A percentile compares a stretch with the other conserved stretches of the same genome.
These are phyloP conservation scores for Penicillium goetzii DNA, from an alignment of 495 filamentous ascomycete genomes.

Conservation along the genomic window DNA sequence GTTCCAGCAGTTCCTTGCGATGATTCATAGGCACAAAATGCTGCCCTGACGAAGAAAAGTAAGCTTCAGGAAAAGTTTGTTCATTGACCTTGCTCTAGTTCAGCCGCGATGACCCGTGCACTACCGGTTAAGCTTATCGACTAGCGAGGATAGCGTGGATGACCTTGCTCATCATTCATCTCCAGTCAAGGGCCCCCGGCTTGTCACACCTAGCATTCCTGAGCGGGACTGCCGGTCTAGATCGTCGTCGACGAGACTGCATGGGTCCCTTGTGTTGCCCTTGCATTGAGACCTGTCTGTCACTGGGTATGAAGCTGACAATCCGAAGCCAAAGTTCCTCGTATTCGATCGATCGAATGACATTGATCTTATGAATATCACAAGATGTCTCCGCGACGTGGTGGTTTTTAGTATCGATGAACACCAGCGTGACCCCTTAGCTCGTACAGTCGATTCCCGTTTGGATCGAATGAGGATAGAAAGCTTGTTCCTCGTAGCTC, in stretches of 20 bases:
- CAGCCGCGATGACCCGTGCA: conserved; percentile 16
- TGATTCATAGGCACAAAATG: conserved; percentile 11
- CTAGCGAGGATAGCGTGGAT: conserved; percentile 8
- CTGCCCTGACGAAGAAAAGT: background rate
- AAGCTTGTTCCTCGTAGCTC: background rate
- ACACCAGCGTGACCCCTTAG: background rate
- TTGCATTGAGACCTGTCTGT: background rate
- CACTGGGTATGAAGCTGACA: background rate
- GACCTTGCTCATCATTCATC: background rate
- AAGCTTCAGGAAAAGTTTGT: conserved; percentile 13
- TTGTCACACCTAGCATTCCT: background rate
- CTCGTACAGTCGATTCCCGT: background rate
- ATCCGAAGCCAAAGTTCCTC: background rate
- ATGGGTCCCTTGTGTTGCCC: conserved; percentile 6
- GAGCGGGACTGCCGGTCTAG: conserved; percentile 3
- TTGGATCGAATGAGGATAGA: background rate
- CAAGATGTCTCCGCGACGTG: background rate
- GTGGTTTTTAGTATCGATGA: background rate
- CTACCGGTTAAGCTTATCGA: conserved; percentile 20
- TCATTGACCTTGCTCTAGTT: conserved; percentile 1
- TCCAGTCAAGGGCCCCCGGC: background rate
- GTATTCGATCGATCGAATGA: background rate
- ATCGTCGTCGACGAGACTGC: background rate
- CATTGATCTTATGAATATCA: background rate
- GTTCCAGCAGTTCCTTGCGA: background rate